A percentile compares a stretch with the other conserved stretches of the same genome.
Conservation (phyloP, 441 rosid species). For the Brassica hybrid region DNA sequence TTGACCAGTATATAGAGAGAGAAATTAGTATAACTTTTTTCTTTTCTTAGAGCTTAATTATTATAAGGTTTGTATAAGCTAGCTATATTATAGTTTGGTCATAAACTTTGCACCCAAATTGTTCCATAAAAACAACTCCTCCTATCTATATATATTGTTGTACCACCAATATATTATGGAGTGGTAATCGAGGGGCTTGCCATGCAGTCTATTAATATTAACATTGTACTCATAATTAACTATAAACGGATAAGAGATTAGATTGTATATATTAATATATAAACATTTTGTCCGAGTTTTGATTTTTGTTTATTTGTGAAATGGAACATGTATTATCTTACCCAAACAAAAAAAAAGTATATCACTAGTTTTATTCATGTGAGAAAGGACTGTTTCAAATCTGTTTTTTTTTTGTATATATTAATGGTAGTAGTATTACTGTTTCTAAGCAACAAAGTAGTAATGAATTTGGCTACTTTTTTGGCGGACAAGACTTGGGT, state of each 20-base stretch:
- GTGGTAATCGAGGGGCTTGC: background rate
- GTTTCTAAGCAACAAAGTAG: background rate
- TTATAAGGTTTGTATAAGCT: background rate
- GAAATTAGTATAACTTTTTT: background rate
- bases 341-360: background rate
- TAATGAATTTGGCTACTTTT: background rate
- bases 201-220: background rate
- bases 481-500: no score
- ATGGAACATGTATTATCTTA: background rate
- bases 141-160: background rate
- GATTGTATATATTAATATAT: background rate
- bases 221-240: background rate
- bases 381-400: background rate
- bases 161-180: slow-evolving; percentile 4
- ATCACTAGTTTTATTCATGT: background rate
- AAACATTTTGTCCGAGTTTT: background rate
- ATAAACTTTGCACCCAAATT: background rate
- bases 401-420: background rate
- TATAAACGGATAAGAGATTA: background rate
- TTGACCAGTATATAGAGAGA: slow-evolving; percentile 31
- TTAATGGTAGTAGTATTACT: background rate
- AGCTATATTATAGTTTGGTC: background rate
- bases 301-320: background rate
- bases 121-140: background rate
- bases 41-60: background rate